Evolutionary conservation across 148 eudicot genomes (phyloP).

Genomic region (Camellia lanceoleosa): DNA sequence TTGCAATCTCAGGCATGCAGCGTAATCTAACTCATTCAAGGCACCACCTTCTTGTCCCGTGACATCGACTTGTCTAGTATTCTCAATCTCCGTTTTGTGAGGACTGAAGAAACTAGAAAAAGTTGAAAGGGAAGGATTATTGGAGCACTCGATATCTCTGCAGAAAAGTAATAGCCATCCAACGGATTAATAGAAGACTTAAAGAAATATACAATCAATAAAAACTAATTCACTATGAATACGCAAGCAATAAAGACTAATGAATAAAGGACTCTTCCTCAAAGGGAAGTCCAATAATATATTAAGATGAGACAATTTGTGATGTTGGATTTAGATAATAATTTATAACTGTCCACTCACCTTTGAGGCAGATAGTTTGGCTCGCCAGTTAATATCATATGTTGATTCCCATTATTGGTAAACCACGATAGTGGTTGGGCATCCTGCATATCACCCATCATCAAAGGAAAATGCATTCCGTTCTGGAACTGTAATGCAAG

Average conservation of each 20-base stretch:
- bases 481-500: constrained; percentile 54
- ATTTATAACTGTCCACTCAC: constrained; percentile 28
- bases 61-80: constrained; percentile 37
- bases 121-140: constrained; percentile 45
- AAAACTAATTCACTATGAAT: neutral
- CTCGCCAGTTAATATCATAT: constrained; percentile 52
- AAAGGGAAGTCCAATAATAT: neutral
- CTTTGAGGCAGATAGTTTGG: constrained; percentile 57
- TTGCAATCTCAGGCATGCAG: constrained; percentile 57
- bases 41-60: constrained; percentile 43
- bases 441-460: constrained; percentile 55
- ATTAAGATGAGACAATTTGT: neutral
- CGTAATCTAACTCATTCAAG: constrained; percentile 42
- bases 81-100: constrained; percentile 43
- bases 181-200: neutral
- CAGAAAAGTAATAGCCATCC: constrained; percentile 7
- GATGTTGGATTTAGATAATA: neutral
- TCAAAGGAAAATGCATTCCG: constrained; percentile 60
- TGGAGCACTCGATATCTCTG: constrained; percentile 65
- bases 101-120: constrained; percentile 44
- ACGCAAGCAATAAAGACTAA: neutral
- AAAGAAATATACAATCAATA: neutral
- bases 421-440: constrained; percentile 65
- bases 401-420: constrained; percentile 56
- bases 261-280: neutral